Evolutionary conservation across 2,329 filamentous ascomycete species (phyloP), one percentile per base, ranked within the genome.

Genomic region (Beauveria sp.): DNA sequence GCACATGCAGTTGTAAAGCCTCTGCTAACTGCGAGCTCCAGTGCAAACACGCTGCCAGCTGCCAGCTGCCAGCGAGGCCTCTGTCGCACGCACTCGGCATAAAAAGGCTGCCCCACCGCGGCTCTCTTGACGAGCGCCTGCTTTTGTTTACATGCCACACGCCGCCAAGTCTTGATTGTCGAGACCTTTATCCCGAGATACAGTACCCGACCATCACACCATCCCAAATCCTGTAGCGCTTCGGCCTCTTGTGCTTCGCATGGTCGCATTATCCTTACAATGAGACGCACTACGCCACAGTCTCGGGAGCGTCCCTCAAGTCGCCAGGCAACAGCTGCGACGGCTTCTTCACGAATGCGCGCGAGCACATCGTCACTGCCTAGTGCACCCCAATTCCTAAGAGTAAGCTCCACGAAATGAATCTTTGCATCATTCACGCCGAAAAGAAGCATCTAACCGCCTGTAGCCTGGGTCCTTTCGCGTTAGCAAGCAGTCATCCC

Each of bases 401-500:
- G 56, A 44, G 57, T 61, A 52, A 64, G 62, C 34, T 57, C 3
- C 16, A 18, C 16, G 16, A 14, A n/a, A 12, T 20, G 24, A 9
- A 22, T 3, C 16, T 28, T 30, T 47, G 41, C 41, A 43, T 16
- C 7, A 20, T 26, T 16, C 28, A 30, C 6, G 9, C 28, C 24
- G 28, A 50, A 63, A 55, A 61, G 37, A 59, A 57, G 44, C 34
- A 43, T 5, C 50, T 26, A 59, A 57, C 22, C 37, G 37, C 16
- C 22, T 10, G 8, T 56, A 54, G 55, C n/a, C 54, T 48, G 44
- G 54, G 0, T 79, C 77, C 69, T 80, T 62, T 74, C 78, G 7
- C 75, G 78, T 2, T 79, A 80, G 58, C 79, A 81, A 77, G 2
- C 84, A 84, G 63, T 82, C 83, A 0, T 78, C 79, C 6, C 86